Evolutionary conservation across 768 basidiomycete species (phyloP).

Genomic region (Mycena vulgaris): DNA sequence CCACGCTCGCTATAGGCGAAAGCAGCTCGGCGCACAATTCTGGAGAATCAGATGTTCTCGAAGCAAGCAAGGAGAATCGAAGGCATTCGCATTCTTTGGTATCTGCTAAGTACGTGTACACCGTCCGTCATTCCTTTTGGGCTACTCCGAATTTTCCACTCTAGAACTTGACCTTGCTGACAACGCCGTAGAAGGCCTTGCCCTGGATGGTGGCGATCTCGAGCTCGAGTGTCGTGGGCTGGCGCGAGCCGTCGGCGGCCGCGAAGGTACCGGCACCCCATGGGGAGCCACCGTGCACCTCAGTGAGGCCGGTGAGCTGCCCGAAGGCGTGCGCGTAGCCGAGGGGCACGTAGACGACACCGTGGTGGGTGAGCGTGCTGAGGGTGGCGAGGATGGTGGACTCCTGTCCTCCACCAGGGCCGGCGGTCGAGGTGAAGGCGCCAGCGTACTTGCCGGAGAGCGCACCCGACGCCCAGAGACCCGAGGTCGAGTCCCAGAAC

Average conservation of each 20-base stretch:
- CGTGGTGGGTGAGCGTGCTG: conserved; percentile 79
- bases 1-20: too few species aligned
- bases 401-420: conserved; percentile 86
- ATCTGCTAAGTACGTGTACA: too few species aligned
- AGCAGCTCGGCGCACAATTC: too few species aligned
- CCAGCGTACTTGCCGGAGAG: conserved; percentile 83
- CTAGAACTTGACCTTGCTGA: conserved; percentile 60
- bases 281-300: conserved; percentile 80
- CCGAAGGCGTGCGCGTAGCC: conserved; percentile 71
- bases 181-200: conserved; percentile 65
- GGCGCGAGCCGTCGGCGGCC: conserved; percentile 68
- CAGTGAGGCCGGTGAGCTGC: conserved; percentile 57
- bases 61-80: too few species aligned
- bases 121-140: too few species aligned
- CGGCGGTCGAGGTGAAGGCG: too few species aligned
- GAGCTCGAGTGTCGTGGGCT: conserved; percentile 70
- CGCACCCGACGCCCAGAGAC: conserved; percentile 71
- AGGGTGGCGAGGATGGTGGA: conserved; percentile 65
- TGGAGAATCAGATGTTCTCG: too few species aligned
- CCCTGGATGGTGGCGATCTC: conserved; percentile 74
- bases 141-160: too few species aligned
- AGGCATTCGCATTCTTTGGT: too few species aligned
- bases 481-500: conserved; percentile 85
- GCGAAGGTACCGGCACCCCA: conserved; percentile 87
- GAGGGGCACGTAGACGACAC: conserved; percentile 81